These are phyloP conservation scores for Collybia mongolica DNA, from an alignment of 768 basidiomycete species.

Conservation along the genomic window DNA sequence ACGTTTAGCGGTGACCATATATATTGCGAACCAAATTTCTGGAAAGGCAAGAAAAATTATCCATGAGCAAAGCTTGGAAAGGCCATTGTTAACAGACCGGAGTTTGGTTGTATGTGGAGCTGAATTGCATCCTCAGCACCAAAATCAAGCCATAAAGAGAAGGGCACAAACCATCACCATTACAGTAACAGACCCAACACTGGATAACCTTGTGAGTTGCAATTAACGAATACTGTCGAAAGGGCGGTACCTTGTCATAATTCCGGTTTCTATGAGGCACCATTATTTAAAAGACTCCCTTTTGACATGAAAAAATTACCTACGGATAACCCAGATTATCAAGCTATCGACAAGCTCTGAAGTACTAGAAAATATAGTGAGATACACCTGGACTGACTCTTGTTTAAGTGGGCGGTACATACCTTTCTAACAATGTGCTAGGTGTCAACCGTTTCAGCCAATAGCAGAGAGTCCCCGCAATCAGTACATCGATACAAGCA, in stretches of 20 bases:
- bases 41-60: too few relatives aligned
- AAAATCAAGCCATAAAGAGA: too few relatives aligned
- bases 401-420: not conserved
- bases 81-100: constrained; percentile 3
- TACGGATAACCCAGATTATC: constrained; percentile 23
- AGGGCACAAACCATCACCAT: constrained; percentile 18
- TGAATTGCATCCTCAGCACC: constrained; percentile 10
- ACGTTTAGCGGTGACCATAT: constrained; percentile 23
- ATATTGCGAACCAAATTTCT: constrained; percentile 26
- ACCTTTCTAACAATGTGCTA: not conserved
- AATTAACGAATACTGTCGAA: too few relatives aligned
- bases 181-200: constrained; percentile 19
- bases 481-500: constrained; percentile 20
- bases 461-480: constrained; percentile 19
- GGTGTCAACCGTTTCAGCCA: constrained; percentile 8
- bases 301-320: not conserved
- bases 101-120: constrained; percentile 20
- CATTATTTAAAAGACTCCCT: not conserved
- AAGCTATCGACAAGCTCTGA: constrained; percentile 17
- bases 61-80: too few relatives aligned
- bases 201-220: constrained; percentile 1
- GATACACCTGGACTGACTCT: too few relatives aligned
- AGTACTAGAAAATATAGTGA: constrained; percentile 6
- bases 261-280: constrained; percentile 15
- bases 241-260: constrained; percentile 19